phyloP scores from a whole-genome alignment of 2,329 filamentous ascomycete genomes.

The Scedosporium dehoogii region DNA sequence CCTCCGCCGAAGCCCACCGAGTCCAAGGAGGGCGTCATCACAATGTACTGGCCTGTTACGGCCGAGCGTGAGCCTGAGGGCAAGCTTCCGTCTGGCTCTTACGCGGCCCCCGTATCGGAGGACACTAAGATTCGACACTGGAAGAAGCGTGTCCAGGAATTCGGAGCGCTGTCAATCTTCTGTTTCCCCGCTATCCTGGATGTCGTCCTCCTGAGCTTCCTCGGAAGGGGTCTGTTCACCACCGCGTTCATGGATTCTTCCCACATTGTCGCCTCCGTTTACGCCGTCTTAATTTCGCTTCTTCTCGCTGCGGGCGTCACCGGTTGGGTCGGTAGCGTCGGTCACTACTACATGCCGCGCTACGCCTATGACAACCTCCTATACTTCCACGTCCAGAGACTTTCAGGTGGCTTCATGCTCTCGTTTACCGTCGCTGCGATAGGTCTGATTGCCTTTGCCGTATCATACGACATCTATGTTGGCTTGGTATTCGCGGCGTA shows the following conservation, averaged over 20 bases:
- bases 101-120: conserved; percentile 5
- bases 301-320: conserved; percentile 50
- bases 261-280: conserved; percentile 40
- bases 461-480: conserved; percentile 27
- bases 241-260: conserved; percentile 44
- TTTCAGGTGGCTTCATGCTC: conserved; percentile 38
- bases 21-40: conserved; percentile 20
- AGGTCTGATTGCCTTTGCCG: conserved; percentile 39
- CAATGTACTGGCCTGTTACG: conserved; percentile 19
- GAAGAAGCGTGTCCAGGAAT: conserved; percentile 26
- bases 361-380: conserved; percentile 30
- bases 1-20: conserved; percentile 14
- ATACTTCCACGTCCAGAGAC: conserved; percentile 27
- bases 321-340: conserved; percentile 53
- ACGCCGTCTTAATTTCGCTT: conserved; percentile 47
- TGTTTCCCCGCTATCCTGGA: conserved; percentile 53
- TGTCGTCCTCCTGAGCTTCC: conserved; percentile 46
- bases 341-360: conserved; percentile 47
- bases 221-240: conserved; percentile 51
- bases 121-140: conserved; percentile 11
- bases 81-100: conserved; percentile 4
- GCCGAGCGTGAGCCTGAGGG: conserved; percentile 12
- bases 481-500: conserved; percentile 52
- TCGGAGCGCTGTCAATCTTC: conserved; percentile 51
- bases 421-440: conserved; percentile 26